phyloP scores from a whole-genome alignment of 2,329 filamentous ascomycete genomes.

The Phoma sp. region DNA sequence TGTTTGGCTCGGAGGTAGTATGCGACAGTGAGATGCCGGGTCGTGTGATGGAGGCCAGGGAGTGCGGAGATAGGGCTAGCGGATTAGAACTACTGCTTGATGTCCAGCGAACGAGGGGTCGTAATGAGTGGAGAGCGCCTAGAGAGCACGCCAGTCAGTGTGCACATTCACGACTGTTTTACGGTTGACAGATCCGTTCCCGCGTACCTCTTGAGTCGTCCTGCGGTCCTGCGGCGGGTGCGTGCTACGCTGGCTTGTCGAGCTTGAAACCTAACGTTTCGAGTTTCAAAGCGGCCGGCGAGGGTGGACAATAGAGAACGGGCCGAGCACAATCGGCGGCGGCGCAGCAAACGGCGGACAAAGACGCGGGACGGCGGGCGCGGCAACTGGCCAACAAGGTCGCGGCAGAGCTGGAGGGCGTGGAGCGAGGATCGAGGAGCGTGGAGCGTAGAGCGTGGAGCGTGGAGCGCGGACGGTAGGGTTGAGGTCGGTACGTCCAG shows the following conservation, averaged over 20 bases:
- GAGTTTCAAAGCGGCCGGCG: constrained; percentile 41
- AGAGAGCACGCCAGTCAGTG: constrained; percentile 38
- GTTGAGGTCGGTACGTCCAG: constrained; percentile 30
- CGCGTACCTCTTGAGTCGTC: constrained; percentile 42
- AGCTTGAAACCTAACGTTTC: constrained; percentile 51
- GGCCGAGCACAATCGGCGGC: constrained; percentile 18
- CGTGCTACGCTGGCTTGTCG: constrained; percentile 46
- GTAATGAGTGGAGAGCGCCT: constrained; percentile 41
- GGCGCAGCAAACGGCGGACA: constrained; percentile 24
- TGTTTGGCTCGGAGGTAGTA: constrained; percentile 15
- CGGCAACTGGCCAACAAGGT: constrained; percentile 29
- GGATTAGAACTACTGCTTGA: constrained; percentile 29
- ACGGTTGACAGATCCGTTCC: constrained; percentile 28
- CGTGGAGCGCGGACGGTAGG: constrained; percentile 22
- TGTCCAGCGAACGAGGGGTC: constrained; percentile 51
- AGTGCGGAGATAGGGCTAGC: constrained; percentile 33
- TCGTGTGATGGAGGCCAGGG: constrained; percentile 23
- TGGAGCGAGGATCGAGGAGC: constrained; percentile 23
- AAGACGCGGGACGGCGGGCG: constrained; percentile 33
- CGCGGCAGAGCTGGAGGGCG: constrained; percentile 24
- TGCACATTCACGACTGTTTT: constrained; percentile 26
- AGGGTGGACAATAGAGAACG: constrained; percentile 33
- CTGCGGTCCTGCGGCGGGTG: constrained; percentile 38
- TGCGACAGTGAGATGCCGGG: constrained; percentile 20
- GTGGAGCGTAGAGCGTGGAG: constrained; percentile 23